Conservation (phyloP, 192 early-diverging fungal genomes). For the Mortierella hygrophila region DNA sequence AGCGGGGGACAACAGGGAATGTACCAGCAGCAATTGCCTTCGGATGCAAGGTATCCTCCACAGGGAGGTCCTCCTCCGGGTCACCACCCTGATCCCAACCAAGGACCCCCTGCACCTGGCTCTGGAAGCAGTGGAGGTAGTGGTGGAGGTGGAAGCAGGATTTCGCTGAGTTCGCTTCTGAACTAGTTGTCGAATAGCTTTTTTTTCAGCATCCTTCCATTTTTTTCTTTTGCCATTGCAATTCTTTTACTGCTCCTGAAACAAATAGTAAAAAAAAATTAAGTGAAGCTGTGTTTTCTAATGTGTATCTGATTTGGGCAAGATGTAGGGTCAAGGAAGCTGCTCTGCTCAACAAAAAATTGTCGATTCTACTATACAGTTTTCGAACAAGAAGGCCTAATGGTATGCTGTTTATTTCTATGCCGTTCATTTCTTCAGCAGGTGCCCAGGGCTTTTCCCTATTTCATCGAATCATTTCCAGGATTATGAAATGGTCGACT, state of each 20-base stretch:
- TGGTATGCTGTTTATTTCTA: too few relatives aligned
- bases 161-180: conserved; percentile 39
- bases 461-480: too few relatives aligned
- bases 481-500: too few relatives aligned
- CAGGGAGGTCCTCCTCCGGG: conserved; percentile 7
- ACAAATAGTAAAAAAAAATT: background rate
- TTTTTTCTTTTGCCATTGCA: background rate
- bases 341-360: too few relatives aligned
- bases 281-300: background rate
- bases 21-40: background rate
- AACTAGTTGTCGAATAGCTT: background rate
- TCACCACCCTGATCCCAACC: conserved; percentile 21
- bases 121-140: conserved; percentile 11
- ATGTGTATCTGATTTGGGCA: too few relatives aligned
- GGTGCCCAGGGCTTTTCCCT: too few relatives aligned
- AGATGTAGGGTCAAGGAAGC: too few relatives aligned
- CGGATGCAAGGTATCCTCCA: conserved; percentile 9
- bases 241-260: background rate
- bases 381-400: too few relatives aligned
- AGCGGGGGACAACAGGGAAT: background rate
- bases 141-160: conserved; percentile 14
- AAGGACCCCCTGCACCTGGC: background rate
- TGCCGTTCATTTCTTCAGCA: too few relatives aligned
- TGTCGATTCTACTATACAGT: too few relatives aligned
- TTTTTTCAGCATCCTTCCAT: background rate